Evolutionary conservation across 139 green algal species (phyloP), one percentile per base, ranked within the genome.

Genomic region (Gonium pectorale): DNA sequence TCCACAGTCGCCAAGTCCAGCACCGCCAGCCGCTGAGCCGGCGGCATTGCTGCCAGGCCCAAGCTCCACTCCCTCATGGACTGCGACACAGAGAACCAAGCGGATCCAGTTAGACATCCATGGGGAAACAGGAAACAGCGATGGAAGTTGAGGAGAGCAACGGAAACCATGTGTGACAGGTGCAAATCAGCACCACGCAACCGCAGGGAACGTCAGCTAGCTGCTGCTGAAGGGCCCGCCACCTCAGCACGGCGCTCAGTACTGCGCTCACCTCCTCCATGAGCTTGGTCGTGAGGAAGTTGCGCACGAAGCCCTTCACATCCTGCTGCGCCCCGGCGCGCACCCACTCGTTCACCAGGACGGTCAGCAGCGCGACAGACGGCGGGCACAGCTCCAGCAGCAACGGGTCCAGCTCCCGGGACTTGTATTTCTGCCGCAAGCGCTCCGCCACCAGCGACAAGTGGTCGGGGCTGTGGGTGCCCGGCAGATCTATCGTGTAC

Each of bases 371-470:
- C 9, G 67, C 67, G 9, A 74, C 21, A 5, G 67, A 74, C 4
- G 24, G 67, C 67, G 67, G 67, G 67, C 67, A 59, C 24, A 54
- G 67, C 67, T 74, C 26, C 67, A 54, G 67, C 67, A 74, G 67
- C 67, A 8, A 17, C 40, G 24, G 22, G 41, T 54, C 40, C 67
- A 56, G 26, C 67, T 31, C 67, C 0, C 24, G 21, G 19, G 31
- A 3, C 40, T 7, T 17, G 40, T 1, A 26, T 24, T 6, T 21
- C 33, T 74, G 29, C 37, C 17, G 67, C 67, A 74, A 41, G 40
- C 6, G 24, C 67, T 74, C 27, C 67, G 26, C 54, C 26, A 41
- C 41, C 67, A 41, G 15, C 8, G 0, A 1, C 21, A 74, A 40
- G 67, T 74, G 40, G 24, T 22, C 27, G 40, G 24, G 3, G 41